These are phyloP conservation scores for Paracamarosporium sp. DNA, from an alignment of 2,329 filamentous ascomycete genomes.

Conservation along the genomic window DNA sequence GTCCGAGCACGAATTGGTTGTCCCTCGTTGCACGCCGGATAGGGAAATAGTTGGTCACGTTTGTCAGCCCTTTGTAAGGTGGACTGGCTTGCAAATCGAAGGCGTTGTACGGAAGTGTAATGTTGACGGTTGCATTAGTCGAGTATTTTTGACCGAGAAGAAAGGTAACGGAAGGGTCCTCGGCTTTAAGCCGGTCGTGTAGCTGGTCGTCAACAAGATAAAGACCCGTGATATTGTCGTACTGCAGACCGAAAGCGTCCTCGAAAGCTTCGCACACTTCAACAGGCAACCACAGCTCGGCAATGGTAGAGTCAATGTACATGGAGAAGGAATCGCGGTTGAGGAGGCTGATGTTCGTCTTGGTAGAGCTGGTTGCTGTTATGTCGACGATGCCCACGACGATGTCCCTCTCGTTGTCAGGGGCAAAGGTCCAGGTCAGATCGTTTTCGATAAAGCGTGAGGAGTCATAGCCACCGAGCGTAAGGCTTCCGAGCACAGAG, in stretches of 20 bases:
- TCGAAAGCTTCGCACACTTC: conserved; percentile 71
- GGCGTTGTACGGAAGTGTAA: conserved; percentile 57
- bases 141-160: conserved; percentile 46
- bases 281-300: conserved; percentile 56
- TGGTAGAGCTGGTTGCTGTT: conserved; percentile 36
- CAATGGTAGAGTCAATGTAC: conserved; percentile 57
- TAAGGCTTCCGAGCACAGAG: conserved; percentile 57
- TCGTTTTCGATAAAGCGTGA: conserved; percentile 68
- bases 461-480: conserved; percentile 73
- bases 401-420: conserved; percentile 64
- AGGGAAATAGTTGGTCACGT: conserved; percentile 71
- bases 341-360: conserved; percentile 46
- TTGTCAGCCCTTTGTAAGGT: conserved; percentile 63
- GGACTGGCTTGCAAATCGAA: conserved; percentile 55
- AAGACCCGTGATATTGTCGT: conserved; percentile 67
- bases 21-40: conserved; percentile 63
- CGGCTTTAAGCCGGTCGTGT: conserved; percentile 57
- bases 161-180: conserved; percentile 54
- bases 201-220: conserved; percentile 68
- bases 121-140: conserved; percentile 48
- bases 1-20: conserved; percentile 67
- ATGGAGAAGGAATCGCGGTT: conserved; percentile 46
- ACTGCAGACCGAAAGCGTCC: conserved; percentile 67
- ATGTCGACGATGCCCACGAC: conserved; percentile 63
- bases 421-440: conserved; percentile 62